These are phyloP conservation scores for Cystobasidium sp. DNA, from an alignment of 1,284 basidiomycete genomes.

Conservation along the genomic window DNA sequence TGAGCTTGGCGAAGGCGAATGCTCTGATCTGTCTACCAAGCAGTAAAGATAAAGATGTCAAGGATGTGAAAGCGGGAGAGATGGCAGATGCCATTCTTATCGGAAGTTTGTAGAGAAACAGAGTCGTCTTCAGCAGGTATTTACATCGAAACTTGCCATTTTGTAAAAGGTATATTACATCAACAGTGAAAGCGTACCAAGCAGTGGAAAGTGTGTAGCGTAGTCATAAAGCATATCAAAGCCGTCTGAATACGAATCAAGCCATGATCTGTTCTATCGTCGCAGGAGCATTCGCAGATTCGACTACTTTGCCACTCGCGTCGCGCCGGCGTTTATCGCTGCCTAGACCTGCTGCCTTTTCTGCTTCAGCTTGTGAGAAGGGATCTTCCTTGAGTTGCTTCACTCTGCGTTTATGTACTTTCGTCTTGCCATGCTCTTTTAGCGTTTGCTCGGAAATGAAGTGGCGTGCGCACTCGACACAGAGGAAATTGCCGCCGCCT, in stretches of 20 bases:
- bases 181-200: not conserved
- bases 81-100: slow-evolving; percentile 58
- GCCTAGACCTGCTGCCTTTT: slow-evolving; percentile 34
- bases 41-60: slow-evolving; percentile 58
- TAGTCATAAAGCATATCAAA: not conserved
- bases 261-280: slow-evolving; percentile 19
- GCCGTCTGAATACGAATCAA: not conserved
- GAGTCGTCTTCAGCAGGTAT: not conserved
- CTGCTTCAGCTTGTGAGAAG: slow-evolving; percentile 39
- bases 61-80: slow-evolving; percentile 63
- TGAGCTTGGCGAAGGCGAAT: slow-evolving; percentile 76
- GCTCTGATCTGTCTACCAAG: slow-evolving; percentile 72
- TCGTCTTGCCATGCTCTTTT: slow-evolving; percentile 39
- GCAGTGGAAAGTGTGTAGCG: not conserved
- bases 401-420: slow-evolving; percentile 40
- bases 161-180: not conserved
- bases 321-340: slow-evolving; percentile 41
- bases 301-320: slow-evolving; percentile 24
- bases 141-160: not conserved
- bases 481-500: slow-evolving; percentile 44
- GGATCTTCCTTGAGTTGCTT: slow-evolving; percentile 46
- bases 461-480: slow-evolving; percentile 45
- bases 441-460: slow-evolving; percentile 39
- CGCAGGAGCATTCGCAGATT: not conserved
- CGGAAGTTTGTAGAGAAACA: slow-evolving; percentile 14